Evolutionary conservation across 1,284 basidiomycete species (phyloP), one percentile per base, ranked within the genome.

Genomic region (Earliella scabrosa): DNA sequence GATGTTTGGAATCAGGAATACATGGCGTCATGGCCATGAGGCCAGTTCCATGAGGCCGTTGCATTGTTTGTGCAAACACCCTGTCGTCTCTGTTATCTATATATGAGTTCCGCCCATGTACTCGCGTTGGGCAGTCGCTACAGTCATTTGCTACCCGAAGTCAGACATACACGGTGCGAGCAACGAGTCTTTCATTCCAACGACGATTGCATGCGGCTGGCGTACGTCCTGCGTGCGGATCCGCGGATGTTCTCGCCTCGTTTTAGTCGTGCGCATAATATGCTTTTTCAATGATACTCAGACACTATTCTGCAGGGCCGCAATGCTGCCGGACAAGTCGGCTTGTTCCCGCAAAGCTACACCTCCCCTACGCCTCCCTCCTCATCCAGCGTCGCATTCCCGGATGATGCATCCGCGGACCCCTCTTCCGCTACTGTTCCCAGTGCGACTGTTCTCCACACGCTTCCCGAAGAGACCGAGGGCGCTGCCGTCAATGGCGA

Each of bases 281-380:
- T 41, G 11, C 26, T 36, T 3, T 27, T 23, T 34, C 4, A 63
- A 50, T 57, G 54, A 48, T 18, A 18, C 2, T 38, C 35, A 38
- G 13, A 13, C 8, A 11, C n/a, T 6, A 7, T 24, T 41, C 13
- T 24, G 5, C 73, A 96, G 91, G 97, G 97, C 36, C 88, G 89
- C 39, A 97, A 97, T 72, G 72, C 83, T 14, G 78, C 83, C 26
- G 96, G 95, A 5, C 88, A 90, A 70, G 77, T 85, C 26, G 97
- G 97, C 9, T 79, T 99, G 9, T 99, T 99, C 69, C 97, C 97
- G 3, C 85, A 92, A 65, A 90, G 87, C 59, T 98, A 98, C 72
- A 98, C 95, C 2, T 82, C 90, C 0, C 75, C 85, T 4, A 80
- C 79, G 1, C 80, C 82, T 0, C 82, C 83, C 13, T 61, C 82